Evolutionary conservation across 306 rosid species (phyloP).

Genomic region (Amphicarpaea edgeworthii): DNA sequence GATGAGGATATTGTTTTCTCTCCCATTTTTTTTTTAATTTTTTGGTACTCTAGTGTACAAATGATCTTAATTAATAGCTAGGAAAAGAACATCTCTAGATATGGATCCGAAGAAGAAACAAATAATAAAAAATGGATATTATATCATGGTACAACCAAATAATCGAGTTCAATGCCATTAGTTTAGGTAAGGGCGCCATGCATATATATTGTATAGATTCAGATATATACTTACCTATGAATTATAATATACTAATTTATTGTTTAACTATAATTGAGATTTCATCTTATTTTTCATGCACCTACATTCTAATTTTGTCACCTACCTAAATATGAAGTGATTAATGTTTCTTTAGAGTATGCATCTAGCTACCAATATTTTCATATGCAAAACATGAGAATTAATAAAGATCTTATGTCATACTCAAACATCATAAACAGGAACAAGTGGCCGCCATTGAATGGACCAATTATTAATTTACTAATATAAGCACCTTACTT

Average conservation of each 20-base stretch:
- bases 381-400: slow-evolving; percentile 41
- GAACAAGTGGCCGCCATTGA: slow-evolving; percentile 48
- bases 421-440: slow-evolving; percentile 39
- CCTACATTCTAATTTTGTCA: background rate
- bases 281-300: slow-evolving; percentile 6
- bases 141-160: slow-evolving; percentile 18
- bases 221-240: background rate
- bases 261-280: background rate
- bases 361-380: slow-evolving; percentile 4
- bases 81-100: slow-evolving; percentile 12
- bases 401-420: slow-evolving; percentile 35
- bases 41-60: background rate
- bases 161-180: background rate
- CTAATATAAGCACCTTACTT: slow-evolving; percentile 47
- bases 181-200: slow-evolving; percentile 32
- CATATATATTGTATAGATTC: background rate
- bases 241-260: background rate
- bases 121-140: background rate
- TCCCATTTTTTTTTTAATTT: background rate
- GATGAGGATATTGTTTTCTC: background rate
- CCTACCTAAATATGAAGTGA: background rate
- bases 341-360: background rate
- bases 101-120: background rate
- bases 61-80: background rate
- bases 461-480: slow-evolving; percentile 25